Evolutionary conservation across 345 rosid species (phyloP).

Genomic region (Cochlearia excelsa): DNA sequence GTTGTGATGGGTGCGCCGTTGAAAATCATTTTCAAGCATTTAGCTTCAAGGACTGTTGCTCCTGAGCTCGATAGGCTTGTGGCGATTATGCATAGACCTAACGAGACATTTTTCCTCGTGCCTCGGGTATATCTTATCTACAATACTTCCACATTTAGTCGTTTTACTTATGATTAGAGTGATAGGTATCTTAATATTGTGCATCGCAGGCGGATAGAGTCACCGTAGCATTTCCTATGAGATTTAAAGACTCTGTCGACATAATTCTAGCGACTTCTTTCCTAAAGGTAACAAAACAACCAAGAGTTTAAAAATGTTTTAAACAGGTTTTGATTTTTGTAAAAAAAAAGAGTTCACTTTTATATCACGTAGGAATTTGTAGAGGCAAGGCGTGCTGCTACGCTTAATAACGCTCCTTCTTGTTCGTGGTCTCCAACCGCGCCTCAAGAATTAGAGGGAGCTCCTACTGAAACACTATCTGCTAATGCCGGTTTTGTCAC

Average conservation of each 20-base stretch:
- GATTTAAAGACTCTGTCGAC: slow-evolving; percentile 82
- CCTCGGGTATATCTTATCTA: slow-evolving; percentile 57
- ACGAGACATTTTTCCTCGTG: slow-evolving; percentile 79
- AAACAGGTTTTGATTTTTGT: background rate
- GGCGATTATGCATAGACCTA: slow-evolving; percentile 90
- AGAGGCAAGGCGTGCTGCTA: slow-evolving; percentile 78
- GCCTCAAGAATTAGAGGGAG: slow-evolving; percentile 67
- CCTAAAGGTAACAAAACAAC: slow-evolving; percentile 57
- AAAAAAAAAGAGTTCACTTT: slow-evolving; percentile 1
- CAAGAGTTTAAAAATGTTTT: background rate
- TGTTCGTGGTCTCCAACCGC: slow-evolving; percentile 80
- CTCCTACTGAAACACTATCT: slow-evolving; percentile 64
- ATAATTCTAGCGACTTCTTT: slow-evolving; percentile 84
- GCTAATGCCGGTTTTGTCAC: slow-evolving; percentile 97
- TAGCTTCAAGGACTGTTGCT: slow-evolving; percentile 68
- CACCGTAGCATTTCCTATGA: slow-evolving; percentile 87
- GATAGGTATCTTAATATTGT: slow-evolving; percentile 11
- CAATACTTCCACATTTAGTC: background rate
- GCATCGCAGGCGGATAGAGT: slow-evolving; percentile 75
- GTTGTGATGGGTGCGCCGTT: slow-evolving; percentile 90
- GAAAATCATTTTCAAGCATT: slow-evolving; percentile 62
- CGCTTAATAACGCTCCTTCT: slow-evolving; percentile 79
- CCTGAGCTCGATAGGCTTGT: slow-evolving; percentile 54
- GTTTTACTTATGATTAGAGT: background rate
- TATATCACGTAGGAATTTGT: slow-evolving; percentile 68